Conservation (phyloP, 805 yeast genomes). For the Candida piceae region DNA sequence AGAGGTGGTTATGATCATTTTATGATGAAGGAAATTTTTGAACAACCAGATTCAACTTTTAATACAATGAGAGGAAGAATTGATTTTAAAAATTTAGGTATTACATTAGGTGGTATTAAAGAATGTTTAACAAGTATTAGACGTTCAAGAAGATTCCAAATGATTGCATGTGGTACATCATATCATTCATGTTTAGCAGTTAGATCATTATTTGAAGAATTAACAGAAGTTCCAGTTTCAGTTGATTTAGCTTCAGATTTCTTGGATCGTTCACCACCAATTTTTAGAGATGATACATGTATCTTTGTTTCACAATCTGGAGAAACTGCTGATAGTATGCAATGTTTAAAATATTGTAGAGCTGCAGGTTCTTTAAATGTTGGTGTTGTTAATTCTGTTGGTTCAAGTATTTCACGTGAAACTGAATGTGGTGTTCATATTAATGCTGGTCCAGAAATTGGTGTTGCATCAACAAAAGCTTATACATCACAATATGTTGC, state of each 20-base stretch:
- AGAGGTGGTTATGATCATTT: slow-evolving; percentile 94
- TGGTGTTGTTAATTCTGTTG: slow-evolving; percentile 96
- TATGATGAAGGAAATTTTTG: slow-evolving; percentile 98
- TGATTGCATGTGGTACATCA: slow-evolving; percentile 99
- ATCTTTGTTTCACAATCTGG: slow-evolving; percentile 98
- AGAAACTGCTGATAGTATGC: slow-evolving; percentile 96
- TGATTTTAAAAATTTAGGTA: slow-evolving; percentile 74
- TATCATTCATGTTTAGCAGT: slow-evolving; percentile 98
- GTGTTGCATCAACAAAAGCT: slow-evolving; percentile 98
- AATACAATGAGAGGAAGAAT: slow-evolving; percentile 99
- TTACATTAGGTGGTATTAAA: slow-evolving; percentile 87
- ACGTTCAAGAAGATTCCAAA: slow-evolving; percentile 89
- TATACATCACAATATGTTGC: slow-evolving; percentile 98
- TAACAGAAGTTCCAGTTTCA: slow-evolving; percentile 89
- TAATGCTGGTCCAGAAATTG: slow-evolving; percentile 99
- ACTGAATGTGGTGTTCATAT: slow-evolving; percentile 99
- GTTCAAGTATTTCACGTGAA: slow-evolving; percentile 92
- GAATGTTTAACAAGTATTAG: slow-evolving; percentile 82
- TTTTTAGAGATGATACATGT: slow-evolving; percentile 96
- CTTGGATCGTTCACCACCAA: slow-evolving; percentile 92
- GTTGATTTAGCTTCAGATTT: slow-evolving; percentile 94
- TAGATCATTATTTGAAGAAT: slow-evolving; percentile 91
- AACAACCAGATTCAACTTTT: slow-evolving; percentile 97
- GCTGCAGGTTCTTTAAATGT: slow-evolving; percentile 97
- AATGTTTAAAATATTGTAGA: slow-evolving; percentile 90